These are phyloP conservation scores for Cerrena zonata DNA, from an alignment of 1,284 basidiomycete genomes.

Conservation along the genomic window DNA sequence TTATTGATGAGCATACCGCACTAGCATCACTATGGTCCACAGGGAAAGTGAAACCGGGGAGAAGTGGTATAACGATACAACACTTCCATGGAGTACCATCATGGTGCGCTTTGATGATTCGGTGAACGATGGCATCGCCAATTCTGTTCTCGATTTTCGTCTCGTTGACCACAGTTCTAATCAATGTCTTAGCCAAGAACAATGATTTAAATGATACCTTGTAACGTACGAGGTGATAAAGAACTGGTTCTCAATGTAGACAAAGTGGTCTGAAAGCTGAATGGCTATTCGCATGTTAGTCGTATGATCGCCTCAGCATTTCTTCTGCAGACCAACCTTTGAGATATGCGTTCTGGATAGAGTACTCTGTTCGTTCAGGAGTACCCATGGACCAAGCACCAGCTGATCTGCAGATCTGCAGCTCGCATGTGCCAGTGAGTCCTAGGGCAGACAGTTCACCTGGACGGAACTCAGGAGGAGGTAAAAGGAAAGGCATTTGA, in stretches of 20 bases:
- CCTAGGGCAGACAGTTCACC: constrained; percentile 77
- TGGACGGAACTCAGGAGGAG: constrained; percentile 87
- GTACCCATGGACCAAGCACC: constrained; percentile 97
- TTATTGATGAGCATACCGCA: constrained; percentile 49
- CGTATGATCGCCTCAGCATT: too few relatives aligned
- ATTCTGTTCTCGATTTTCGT: constrained; percentile 89
- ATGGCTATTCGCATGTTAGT: too few relatives aligned
- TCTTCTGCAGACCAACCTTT: constrained; percentile 62
- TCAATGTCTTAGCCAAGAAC: not conserved
- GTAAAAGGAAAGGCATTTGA: constrained; percentile 89
- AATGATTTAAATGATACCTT: not conserved
- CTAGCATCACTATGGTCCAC: constrained; percentile 91
- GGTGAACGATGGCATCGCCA: constrained; percentile 87
- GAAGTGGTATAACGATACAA: constrained; percentile 86
- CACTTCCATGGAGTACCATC: constrained; percentile 86
- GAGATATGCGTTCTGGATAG: constrained; percentile 91
- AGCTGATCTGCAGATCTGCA: constrained; percentile 93
- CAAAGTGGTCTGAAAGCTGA: constrained; percentile 88
- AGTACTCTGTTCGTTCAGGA: constrained; percentile 78
- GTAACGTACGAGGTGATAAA: constrained; percentile 84
- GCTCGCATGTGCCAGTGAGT: constrained; percentile 91
- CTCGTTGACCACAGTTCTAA: constrained; percentile 80
- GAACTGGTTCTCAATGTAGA: constrained; percentile 97
- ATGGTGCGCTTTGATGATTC: constrained; percentile 84
- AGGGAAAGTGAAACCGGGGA: constrained; percentile 92